Evolutionary conservation across 495 filamentous ascomycete species (phyloP).

Genomic region (Usnea hakonensis): DNA sequence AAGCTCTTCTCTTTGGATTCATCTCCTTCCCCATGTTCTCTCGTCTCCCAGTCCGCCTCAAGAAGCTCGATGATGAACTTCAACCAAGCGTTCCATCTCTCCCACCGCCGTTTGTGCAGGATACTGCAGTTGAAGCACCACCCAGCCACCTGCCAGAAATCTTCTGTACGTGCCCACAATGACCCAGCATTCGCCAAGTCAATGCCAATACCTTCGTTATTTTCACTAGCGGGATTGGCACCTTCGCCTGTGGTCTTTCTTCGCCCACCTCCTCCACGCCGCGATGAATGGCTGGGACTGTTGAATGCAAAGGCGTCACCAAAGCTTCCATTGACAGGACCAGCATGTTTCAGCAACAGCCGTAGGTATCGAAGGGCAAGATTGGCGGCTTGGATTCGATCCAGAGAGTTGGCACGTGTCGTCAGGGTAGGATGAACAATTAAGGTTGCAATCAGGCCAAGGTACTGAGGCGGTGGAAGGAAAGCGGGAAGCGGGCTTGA

Average conservation of each 20-base stretch:
- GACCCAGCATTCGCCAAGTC: slow-evolving; percentile 56
- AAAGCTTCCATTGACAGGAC: slow-evolving; percentile 43
- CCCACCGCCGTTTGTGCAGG: slow-evolving; percentile 62
- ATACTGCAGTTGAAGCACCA: slow-evolving; percentile 93
- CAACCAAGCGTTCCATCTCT: slow-evolving; percentile 74
- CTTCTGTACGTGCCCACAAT: slow-evolving; percentile 63
- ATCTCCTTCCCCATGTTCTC: slow-evolving; percentile 31
- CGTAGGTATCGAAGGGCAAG: slow-evolving; percentile 52
- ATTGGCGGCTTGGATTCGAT: slow-evolving; percentile 46
- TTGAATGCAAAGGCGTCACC: slow-evolving; percentile 48
- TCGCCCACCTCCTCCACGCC: slow-evolving; percentile 31
- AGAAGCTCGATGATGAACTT: slow-evolving; percentile 71
- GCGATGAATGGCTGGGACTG: slow-evolving; percentile 18
- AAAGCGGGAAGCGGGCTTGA: slow-evolving; percentile 35
- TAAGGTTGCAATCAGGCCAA: slow-evolving; percentile 61
- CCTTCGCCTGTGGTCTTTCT: slow-evolving; percentile 21
- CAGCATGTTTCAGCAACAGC: slow-evolving; percentile 44
- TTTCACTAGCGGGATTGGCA: slow-evolving; percentile 24
- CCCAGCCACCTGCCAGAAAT: slow-evolving; percentile 84
- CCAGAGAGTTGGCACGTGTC: slow-evolving; percentile 46
- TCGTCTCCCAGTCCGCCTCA: slow-evolving; percentile 63
- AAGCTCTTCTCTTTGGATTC: slow-evolving; percentile 41
- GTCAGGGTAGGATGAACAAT: slow-evolving; percentile 65
- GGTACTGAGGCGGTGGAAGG: slow-evolving; percentile 47
- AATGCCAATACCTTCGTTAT: slow-evolving; percentile 39